Percentiles rank a stretch among this genome's conserved stretches.
Conservation (phyloP, 139 green algal species). For the Chlamydomonas schloesseri region DNA sequence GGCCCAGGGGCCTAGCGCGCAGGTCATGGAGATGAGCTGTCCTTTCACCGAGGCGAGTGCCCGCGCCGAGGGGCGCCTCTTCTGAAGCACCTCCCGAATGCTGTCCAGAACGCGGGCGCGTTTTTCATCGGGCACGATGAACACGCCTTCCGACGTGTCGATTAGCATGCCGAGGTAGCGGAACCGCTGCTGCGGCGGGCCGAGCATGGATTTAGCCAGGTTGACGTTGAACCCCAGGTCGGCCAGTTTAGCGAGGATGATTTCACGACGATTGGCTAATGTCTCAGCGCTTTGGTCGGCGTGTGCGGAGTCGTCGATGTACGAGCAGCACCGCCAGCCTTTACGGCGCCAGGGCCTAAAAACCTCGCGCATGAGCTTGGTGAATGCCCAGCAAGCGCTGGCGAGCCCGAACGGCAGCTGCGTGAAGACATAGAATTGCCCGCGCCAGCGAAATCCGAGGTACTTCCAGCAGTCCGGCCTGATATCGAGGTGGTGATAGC, state of each 20-base stretch:
- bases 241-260: neutral
- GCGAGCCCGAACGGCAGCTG: slow-evolving; percentile 36
- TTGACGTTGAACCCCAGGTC: neutral
- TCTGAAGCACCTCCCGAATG: neutral
- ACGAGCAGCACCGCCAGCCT: neutral
- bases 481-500: slow-evolving; percentile 26
- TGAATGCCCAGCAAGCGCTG: slow-evolving; percentile 26
- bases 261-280: neutral
- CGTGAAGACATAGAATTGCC: slow-evolving; percentile 13
- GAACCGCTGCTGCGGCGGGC: neutral
- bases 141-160: neutral
- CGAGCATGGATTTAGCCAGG: slow-evolving; percentile 8
- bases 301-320: slow-evolving; percentile 20
- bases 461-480: neutral
- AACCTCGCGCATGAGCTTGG: slow-evolving; percentile 28
- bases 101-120: neutral
- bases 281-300: neutral
- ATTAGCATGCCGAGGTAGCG: slow-evolving; percentile 16
- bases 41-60: neutral
- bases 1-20: slow-evolving; percentile 7
- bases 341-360: neutral
- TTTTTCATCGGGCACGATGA: slow-evolving; percentile 8
- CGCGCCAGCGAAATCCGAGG: slow-evolving; percentile 1
- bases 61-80: neutral
- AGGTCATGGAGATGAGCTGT: neutral